Base-by-base conservation (phyloP, 345 rosid species). In the Pistacia vera region DNA sequence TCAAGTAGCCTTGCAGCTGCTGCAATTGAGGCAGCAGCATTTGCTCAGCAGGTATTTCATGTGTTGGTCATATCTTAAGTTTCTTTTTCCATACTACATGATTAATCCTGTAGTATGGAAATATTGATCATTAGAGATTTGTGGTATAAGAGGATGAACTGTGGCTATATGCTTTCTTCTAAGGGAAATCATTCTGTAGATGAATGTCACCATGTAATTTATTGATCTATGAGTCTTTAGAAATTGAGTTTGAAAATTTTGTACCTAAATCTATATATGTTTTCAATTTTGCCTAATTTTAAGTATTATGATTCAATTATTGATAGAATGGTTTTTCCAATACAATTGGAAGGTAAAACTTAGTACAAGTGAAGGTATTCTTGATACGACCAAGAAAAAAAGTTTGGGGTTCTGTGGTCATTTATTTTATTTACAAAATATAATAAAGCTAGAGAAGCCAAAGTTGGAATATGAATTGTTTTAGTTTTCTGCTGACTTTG, bases 1-100 rank as follows among this genome's bases (percentile, higher is more conserved):
- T 90, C 98, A 33, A 96, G 95, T 87, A 96, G 94, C 81, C 89
- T 96, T 35, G 99, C 99, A 65, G 97, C 99, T 72, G 98, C 99
- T 68, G 99, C 99, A 66, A 96, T 96, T 83, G 97, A 96, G 86
- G 99, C 99, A 11, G 99, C 99, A 46, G 83, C 97, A 52, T 96
- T 96, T 86, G 85, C 99, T 52, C 99, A 92, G 76, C 99, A 96
- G 97, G 99, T 93, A 81, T 48, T 54, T 56, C 46, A 54, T 41
- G 20, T 11, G 1, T 33, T 74, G n/a, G 36, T n/a, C n/a, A n/a
- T n/a, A n/a, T n/a, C n/a, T n/a, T n/a, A n/a, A n/a, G n/a, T n/a
- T n/a, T n/a, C n/a, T n/a, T n/a, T n/a, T n/a, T n/a, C n/a, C n/a
- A n/a, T n/a, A n/a, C n/a, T n/a, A n/a, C n/a, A n/a, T n/a, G n/a